These are phyloP conservation scores for Silene uniflora DNA, from an alignment of 148 eudicot genomes.

Conservation along the genomic window DNA sequence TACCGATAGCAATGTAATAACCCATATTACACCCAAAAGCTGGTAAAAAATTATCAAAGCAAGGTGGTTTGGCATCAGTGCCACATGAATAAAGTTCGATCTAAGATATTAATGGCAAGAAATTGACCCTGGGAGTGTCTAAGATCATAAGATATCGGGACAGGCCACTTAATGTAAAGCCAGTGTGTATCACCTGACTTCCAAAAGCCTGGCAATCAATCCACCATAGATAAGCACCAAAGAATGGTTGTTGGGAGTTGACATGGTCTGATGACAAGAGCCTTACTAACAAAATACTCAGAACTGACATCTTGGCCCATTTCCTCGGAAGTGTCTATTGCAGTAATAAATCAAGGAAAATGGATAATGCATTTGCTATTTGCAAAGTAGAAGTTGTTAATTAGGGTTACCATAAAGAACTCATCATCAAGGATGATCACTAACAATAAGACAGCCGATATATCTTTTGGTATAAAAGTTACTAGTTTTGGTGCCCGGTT, in stretches of 20 bases:
- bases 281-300: conserved; percentile 18
- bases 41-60: background rate
- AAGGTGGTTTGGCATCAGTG: background rate
- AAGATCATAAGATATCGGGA: background rate
- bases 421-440: conserved; percentile 17
- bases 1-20: no score
- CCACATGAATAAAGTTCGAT: conserved; percentile 8
- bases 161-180: conserved; percentile 3
- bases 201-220: conserved; percentile 9
- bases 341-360: conserved; percentile 10
- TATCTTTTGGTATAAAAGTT: conserved; percentile 3
- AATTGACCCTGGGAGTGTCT: conserved; percentile 2
- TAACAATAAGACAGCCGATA: conserved; percentile 18
- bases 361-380: conserved; percentile 9
- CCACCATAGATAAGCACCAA: conserved; percentile 17
- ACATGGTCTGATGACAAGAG: conserved; percentile 12
- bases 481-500: background rate
- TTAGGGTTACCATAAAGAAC: conserved; percentile 8
- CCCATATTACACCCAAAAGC: background rate
- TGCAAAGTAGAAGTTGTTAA: conserved; percentile 13
- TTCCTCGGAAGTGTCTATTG: background rate
- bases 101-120: conserved; percentile 13
- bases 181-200: conserved; percentile 19
- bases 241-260: background rate
- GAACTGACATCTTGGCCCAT: background rate